phyloP scores from a whole-genome alignment of 2,329 filamentous ascomycete species.

The Hypoxylon sp. region DNA sequence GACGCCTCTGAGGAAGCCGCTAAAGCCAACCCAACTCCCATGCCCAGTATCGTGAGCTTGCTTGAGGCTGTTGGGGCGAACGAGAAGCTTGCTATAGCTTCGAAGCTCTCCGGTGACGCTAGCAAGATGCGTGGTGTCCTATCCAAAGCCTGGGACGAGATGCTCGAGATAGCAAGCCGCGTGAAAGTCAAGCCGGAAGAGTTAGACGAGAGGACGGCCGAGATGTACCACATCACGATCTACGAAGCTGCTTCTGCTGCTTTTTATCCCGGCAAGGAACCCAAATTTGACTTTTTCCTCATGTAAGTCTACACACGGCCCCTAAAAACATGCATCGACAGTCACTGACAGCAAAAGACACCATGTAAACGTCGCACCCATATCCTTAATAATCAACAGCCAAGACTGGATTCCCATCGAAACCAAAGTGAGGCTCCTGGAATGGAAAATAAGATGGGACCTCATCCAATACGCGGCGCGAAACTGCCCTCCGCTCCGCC shows the following conservation, averaged over 20 bases:
- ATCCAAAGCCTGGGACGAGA: constrained; percentile 72
- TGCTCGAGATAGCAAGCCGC: constrained; percentile 72
- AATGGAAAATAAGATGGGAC: constrained; percentile 86
- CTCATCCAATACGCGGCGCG: constrained; percentile 81
- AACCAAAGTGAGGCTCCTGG: constrained; percentile 78
- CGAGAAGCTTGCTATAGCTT: constrained; percentile 69
- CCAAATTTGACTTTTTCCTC: constrained; percentile 86
- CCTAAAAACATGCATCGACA: not conserved
- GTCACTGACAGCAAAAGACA: constrained; percentile 72
- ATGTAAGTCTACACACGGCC: constrained; percentile 61
- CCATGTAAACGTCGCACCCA: constrained; percentile 77
- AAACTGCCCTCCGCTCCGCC: constrained; percentile 71
- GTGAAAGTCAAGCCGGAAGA: constrained; percentile 71
- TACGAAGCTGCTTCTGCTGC: constrained; percentile 69
- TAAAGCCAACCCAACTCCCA: constrained; percentile 50
- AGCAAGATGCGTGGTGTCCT: constrained; percentile 78
- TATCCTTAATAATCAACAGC: constrained; percentile 79
- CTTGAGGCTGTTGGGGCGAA: constrained; percentile 72
- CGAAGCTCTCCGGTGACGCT: constrained; percentile 65
- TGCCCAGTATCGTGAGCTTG: constrained; percentile 69
- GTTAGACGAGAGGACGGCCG: constrained; percentile 67
- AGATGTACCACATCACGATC: constrained; percentile 78
- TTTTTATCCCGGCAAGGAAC: constrained; percentile 72
- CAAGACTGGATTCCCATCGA: constrained; percentile 72
- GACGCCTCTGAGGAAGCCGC: constrained; percentile 65